Conservation (phyloP, 805 yeast genomes). For the Sugiyamaella qingdaonensis region DNA sequence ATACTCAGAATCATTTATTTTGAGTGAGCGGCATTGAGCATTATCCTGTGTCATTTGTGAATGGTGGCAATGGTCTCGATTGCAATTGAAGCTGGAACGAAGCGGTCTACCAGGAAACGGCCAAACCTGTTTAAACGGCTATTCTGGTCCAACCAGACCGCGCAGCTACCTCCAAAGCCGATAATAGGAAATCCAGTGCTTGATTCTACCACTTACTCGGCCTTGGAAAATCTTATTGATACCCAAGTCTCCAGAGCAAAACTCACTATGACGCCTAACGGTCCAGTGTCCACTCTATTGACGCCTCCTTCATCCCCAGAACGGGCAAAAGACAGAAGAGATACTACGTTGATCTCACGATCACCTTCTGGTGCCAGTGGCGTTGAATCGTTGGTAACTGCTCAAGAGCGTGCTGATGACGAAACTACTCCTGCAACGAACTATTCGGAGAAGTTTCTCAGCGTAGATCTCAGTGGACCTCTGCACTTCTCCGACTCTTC, state of each 20-base stretch:
- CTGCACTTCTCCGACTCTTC: neutral
- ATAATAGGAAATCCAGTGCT: neutral
- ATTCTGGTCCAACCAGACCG: neutral
- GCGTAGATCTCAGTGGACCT: neutral
- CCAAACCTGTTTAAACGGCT: neutral
- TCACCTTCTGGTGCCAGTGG: neutral
- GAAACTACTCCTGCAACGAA: neutral
- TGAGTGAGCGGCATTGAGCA: neutral
- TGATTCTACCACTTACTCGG: neutral
- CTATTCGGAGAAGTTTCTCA: neutral
- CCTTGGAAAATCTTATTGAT: conserved; percentile 1
- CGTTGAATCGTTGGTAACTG: neutral
- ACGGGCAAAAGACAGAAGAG: neutral
- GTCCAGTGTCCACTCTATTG: neutral
- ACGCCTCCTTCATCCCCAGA: conserved; percentile 1
- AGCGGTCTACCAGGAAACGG: neutral
- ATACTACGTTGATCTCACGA: neutral
- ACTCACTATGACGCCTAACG: neutral
- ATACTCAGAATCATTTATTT: neutral
- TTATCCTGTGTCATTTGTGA: neutral
- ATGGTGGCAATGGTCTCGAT: neutral
- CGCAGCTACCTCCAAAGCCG: neutral
- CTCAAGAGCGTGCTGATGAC: neutral
- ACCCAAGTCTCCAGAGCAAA: conserved; percentile 1
- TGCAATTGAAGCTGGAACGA: neutral